A percentile compares a stretch with the other conserved stretches of the same genome.
phyloP scores from a whole-genome alignment of 2,329 filamentous ascomycete genomes.

The Pestalotiopsis fici region DNA sequence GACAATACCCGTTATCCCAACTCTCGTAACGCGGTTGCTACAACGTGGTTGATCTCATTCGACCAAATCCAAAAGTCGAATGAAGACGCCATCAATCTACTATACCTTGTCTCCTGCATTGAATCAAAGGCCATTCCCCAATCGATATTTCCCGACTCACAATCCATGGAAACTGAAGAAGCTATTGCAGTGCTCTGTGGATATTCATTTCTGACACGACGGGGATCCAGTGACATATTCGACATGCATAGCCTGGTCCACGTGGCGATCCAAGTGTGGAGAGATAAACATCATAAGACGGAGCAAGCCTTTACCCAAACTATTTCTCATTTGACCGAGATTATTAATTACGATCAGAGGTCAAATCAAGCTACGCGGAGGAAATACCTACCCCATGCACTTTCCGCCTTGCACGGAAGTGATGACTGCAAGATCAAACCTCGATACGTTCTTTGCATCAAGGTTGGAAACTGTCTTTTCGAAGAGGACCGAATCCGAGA shows the following conservation, averaged over 20 bases:
- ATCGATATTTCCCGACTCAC: constrained; percentile 26
- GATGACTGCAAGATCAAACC: constrained; percentile 13
- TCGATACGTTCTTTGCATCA: constrained; percentile 15
- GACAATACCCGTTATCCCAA: constrained; percentile 31
- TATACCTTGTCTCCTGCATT: constrained; percentile 40
- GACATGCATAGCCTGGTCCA: constrained; percentile 40
- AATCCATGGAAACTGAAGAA: constrained; percentile 15
- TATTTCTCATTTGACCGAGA: neutral
- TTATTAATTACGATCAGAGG: constrained; percentile 10
- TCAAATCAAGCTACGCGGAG: constrained; percentile 21
- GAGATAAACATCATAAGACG: constrained; percentile 15
- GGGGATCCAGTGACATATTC: constrained; percentile 22
- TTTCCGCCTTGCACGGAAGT: constrained; percentile 19
- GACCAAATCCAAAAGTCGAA: constrained; percentile 31
- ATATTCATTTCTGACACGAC: constrained; percentile 32
- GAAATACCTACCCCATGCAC: constrained; percentile 27
- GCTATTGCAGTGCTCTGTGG: constrained; percentile 31
- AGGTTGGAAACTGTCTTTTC: constrained; percentile 21
- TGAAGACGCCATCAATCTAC: constrained; percentile 30
- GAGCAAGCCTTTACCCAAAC: constrained; percentile 5
- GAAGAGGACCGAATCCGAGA: constrained; percentile 18
- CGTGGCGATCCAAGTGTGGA: constrained; percentile 30
- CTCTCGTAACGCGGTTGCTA: constrained; percentile 35
- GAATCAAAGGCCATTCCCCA: constrained; percentile 38
- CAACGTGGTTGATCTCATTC: constrained; percentile 42